Evolutionary conservation across 2,329 filamentous ascomycete species (phyloP).

Genomic region (Pseudogymnoascus sp.): DNA sequence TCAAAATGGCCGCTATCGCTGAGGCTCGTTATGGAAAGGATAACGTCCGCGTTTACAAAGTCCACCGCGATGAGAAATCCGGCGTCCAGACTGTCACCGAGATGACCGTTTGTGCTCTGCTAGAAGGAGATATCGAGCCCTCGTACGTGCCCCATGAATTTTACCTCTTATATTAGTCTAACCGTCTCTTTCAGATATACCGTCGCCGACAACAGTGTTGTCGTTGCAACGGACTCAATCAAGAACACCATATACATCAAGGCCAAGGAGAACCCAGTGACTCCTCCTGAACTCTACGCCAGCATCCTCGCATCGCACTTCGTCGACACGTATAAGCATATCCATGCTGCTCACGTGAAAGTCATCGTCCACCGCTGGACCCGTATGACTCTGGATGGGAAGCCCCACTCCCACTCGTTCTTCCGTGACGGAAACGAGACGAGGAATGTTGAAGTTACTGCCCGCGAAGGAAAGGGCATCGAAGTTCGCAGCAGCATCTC

Average conservation of each 20-base stretch:
- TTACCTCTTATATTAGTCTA: not conserved
- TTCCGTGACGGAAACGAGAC: conserved; percentile 82
- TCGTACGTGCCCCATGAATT: conserved; percentile 44
- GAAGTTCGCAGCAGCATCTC: conserved; percentile 68
- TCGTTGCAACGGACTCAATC: conserved; percentile 95
- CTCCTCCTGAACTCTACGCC: conserved; percentile 86
- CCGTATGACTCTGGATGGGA: conserved; percentile 76
- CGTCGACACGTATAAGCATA: conserved; percentile 78
- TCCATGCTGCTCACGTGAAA: conserved; percentile 72
- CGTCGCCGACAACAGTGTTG: conserved; percentile 81
- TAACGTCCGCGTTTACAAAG: conserved; percentile 97
- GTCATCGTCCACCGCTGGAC: conserved; percentile 86
- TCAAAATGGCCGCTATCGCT: conserved; percentile 45
- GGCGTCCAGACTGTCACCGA: conserved; percentile 80
- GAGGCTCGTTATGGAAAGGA: conserved; percentile 83
- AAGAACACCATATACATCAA: conserved; percentile 97
- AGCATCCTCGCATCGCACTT: conserved; percentile 82
- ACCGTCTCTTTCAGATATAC: conserved; percentile 60
- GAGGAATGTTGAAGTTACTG: conserved; percentile 67
- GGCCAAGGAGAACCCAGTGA: conserved; percentile 87
- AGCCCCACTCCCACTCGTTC: conserved; percentile 93
- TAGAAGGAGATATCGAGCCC: conserved; percentile 84
- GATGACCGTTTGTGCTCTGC: conserved; percentile 86
- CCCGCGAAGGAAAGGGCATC: conserved; percentile 61
- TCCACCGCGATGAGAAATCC: conserved; percentile 67